Conservation (phyloP, 768 basidiomycete species). For the Cystobasidium ongulense region DNA sequence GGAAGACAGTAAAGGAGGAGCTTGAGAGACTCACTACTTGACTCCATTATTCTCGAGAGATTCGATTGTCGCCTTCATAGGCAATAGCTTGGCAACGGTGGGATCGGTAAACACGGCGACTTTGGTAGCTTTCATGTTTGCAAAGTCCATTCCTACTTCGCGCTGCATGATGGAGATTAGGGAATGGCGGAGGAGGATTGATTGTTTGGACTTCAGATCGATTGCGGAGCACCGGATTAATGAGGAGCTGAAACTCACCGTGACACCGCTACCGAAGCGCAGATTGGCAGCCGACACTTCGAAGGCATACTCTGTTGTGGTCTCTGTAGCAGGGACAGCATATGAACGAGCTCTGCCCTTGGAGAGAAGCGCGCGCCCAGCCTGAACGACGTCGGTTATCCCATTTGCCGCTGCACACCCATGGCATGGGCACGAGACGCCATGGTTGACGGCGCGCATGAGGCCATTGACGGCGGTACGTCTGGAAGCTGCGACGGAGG, state of each 20-base stretch:
- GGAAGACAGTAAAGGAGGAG: neutral
- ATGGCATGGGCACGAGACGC: slow-evolving; percentile 21
- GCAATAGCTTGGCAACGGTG: slow-evolving; percentile 67
- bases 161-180: slow-evolving; percentile 3
- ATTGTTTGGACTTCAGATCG: neutral
- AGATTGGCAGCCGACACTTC: slow-evolving; percentile 77
- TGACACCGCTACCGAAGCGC: slow-evolving; percentile 82
- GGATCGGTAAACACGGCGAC: slow-evolving; percentile 91
- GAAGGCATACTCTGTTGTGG: slow-evolving; percentile 79
- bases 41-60: slow-evolving; percentile 71
- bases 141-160: slow-evolving; percentile 83
- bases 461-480: slow-evolving; percentile 3
- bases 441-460: slow-evolving; percentile 21
- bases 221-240: slow-evolving; percentile 13
- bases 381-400: neutral
- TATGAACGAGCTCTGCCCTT: slow-evolving; percentile 30
- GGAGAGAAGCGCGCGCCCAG: neutral
- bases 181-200: neutral
- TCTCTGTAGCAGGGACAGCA: slow-evolving; percentile 63
- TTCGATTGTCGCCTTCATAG: slow-evolving; percentile 73
- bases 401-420: neutral
- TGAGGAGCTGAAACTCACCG: slow-evolving; percentile 48
- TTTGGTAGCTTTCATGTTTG: slow-evolving; percentile 83
- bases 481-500: neutral
- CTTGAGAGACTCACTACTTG: slow-evolving; percentile 49